phyloP scores from a whole-genome alignment of 345 rosid genomes.

The Geranium rotundifolium region DNA sequence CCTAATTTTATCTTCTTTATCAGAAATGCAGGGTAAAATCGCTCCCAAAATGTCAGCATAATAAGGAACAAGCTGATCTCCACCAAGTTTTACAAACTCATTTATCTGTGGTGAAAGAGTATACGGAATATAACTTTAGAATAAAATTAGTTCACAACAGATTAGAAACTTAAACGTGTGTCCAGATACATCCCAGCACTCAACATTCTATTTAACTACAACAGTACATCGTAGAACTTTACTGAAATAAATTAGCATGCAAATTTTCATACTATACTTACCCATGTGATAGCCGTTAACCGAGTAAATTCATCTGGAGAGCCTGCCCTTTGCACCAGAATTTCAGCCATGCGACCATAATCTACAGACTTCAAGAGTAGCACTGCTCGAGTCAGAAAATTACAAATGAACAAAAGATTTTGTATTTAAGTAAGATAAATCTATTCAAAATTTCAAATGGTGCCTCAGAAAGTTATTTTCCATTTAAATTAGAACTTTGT shows the following conservation, averaged over 20 bases:
- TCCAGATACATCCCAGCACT: neutral
- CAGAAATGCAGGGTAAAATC: slow-evolving; percentile 92
- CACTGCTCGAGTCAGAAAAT: slow-evolving; percentile 84
- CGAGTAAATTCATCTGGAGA: slow-evolving; percentile 95
- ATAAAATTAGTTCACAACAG: neutral
- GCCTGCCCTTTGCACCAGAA: slow-evolving; percentile 91
- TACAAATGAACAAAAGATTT: slow-evolving; percentile 34
- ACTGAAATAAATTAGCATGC: neutral
- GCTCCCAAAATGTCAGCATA: slow-evolving; percentile 97
- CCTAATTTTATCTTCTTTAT: slow-evolving; percentile 98
- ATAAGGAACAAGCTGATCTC: slow-evolving; percentile 92
- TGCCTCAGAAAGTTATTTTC: neutral
- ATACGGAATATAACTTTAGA: neutral
- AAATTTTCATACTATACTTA: slow-evolving; percentile 18
- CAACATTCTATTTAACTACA: no score
- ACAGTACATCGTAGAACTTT: neutral
- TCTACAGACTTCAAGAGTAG: slow-evolving; percentile 99
- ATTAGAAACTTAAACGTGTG: neutral
- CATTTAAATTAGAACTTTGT: neutral
- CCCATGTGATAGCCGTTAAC: slow-evolving; percentile 96
- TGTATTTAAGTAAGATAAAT: slow-evolving; percentile 3
- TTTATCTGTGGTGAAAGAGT: slow-evolving; percentile 48
- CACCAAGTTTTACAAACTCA: slow-evolving; percentile 98
- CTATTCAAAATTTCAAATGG: neutral
- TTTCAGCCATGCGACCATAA: slow-evolving; percentile 99